These are phyloP conservation scores for Pulicaria dysenterica DNA, from an alignment of 129 eudicot genomes.

Conservation along the genomic window DNA sequence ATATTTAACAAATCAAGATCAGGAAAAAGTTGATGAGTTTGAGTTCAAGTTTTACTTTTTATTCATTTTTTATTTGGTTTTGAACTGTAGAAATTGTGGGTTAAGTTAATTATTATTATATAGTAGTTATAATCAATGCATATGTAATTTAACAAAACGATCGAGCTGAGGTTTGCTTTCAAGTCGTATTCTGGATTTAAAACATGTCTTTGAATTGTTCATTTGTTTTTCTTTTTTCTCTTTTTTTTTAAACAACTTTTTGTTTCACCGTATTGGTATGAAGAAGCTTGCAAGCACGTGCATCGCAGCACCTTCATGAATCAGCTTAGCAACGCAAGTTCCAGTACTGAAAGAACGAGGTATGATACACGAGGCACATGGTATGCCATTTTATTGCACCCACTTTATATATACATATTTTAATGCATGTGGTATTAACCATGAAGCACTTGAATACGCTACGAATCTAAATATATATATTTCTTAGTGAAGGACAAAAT, in stretches of 20 bases:
- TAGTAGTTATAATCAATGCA: constrained; percentile 26
- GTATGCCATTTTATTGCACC: constrained; percentile 32
- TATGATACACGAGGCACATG: constrained; percentile 40
- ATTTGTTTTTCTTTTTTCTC: too few species aligned
- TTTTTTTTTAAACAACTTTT: too few species aligned
- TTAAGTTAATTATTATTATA: constrained; percentile 9
- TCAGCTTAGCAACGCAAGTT: constrained; percentile 25
- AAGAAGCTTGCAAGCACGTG: constrained; percentile 28
- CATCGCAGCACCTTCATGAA: neutral
- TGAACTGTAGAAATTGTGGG: constrained; percentile 38
- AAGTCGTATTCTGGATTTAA: neutral
- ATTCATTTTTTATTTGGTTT: constrained; percentile 26
- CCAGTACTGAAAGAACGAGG: constrained; percentile 15
- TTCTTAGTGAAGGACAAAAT: constrained; percentile 17
- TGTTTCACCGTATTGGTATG: neutral
- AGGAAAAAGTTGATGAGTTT: constrained; percentile 38
- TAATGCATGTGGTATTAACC: constrained; percentile 33
- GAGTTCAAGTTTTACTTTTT: constrained; percentile 26
- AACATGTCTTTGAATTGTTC: neutral
- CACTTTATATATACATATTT: constrained; percentile 31
- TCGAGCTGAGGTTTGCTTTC: constrained; percentile 30
- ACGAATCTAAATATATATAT: neutral
- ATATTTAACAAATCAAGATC: constrained; percentile 26
- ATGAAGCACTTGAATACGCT: constrained; percentile 24
- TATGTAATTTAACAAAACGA: constrained; percentile 37